Evolutionary conservation across 352 stramenopile species (phyloP).

Genomic region (Globisporangium acanthophoron): DNA sequence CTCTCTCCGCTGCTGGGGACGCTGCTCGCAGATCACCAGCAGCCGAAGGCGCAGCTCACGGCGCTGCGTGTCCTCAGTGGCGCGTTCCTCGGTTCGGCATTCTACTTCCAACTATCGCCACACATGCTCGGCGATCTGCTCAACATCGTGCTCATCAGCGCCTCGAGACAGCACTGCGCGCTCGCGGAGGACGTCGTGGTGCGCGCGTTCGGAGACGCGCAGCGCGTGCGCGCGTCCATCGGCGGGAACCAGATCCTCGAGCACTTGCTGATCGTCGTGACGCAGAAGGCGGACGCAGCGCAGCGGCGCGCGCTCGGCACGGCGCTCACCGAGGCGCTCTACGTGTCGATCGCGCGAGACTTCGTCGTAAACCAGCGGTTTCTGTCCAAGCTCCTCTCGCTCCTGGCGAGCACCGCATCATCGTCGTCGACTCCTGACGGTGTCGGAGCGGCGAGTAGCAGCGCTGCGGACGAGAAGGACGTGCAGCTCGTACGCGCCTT

Average conservation of each 20-base stretch:
- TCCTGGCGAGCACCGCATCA: constrained; percentile 15
- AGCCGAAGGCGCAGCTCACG: constrained; percentile 36
- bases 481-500: constrained; percentile 33
- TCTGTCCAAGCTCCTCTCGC: constrained; percentile 37
- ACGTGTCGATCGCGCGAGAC: constrained; percentile 32
- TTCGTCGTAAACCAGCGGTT: constrained; percentile 58
- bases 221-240: constrained; percentile 35
- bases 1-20: constrained; percentile 24
- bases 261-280: constrained; percentile 62
- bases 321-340: constrained; percentile 45
- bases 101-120: constrained; percentile 42
- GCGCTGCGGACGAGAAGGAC: constrained; percentile 5
- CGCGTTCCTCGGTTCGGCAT: constrained; percentile 17
- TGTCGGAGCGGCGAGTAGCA: no score
- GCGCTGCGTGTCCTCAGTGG: constrained; percentile 35
- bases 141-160: constrained; percentile 55
- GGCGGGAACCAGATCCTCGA: constrained; percentile 59
- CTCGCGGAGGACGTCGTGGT: constrained; percentile 45
- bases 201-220: constrained; percentile 37
- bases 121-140: constrained; percentile 58
- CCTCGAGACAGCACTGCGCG: constrained; percentile 27
- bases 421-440: no score
- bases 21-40: constrained; percentile 32
- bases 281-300: constrained; percentile 26
- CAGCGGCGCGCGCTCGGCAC: constrained; percentile 22